phyloP scores from a whole-genome alignment of 148 eudicot species.

The Mesembryanthemum crystallinum region DNA sequence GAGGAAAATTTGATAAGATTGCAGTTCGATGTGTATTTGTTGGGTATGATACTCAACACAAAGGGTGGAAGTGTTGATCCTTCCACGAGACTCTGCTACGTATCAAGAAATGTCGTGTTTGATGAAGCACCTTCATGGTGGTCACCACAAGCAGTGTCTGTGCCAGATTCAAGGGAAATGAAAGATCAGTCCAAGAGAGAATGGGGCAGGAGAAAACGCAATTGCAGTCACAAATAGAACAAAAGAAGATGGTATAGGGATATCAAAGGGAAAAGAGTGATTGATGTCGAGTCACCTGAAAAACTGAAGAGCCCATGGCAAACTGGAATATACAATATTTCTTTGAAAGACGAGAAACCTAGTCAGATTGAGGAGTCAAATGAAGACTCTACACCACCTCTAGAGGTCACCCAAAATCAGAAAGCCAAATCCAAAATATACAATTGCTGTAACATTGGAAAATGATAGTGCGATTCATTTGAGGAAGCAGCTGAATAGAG shows the following conservation, averaged over 20 bases:
- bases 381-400: background rate
- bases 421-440: conserved; percentile 5
- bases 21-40: background rate
- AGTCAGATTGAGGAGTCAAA: conserved; percentile 1
- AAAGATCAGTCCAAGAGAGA: background rate
- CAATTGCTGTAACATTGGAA: background rate
- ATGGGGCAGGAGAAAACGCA: background rate
- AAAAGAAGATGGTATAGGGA: background rate
- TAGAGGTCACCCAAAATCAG: background rate
- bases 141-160: background rate
- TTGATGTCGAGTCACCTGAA: background rate
- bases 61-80: conserved; percentile 10
- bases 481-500: background rate
- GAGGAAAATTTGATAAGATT: background rate
- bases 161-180: background rate
- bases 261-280: background rate
- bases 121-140: conserved; percentile 16
- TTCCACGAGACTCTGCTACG: background rate
- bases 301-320: background rate
- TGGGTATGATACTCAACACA: background rate
- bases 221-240: background rate
- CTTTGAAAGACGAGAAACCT: background rate
- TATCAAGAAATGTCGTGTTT: conserved; percentile 11
- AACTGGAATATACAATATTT: no score
- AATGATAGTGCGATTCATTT: background rate